These are phyloP conservation scores for Candida sonorensis DNA, from an alignment of 805 yeast species.

Conservation along the genomic window DNA sequence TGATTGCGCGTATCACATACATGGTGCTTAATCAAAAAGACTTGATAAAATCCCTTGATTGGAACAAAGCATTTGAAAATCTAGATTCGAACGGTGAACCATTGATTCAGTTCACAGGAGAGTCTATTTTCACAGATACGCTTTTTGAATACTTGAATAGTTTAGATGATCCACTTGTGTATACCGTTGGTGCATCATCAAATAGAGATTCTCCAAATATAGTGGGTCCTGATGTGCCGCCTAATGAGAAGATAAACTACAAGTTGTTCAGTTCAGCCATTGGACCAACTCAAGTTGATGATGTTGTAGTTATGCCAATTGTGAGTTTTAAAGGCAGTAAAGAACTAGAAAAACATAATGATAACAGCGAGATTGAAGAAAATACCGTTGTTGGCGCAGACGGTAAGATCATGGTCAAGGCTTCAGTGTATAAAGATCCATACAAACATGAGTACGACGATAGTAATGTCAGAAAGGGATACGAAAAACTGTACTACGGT, in stretches of 20 bases:
- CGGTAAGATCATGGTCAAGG: conserved; percentile 4
- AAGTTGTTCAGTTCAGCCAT: conserved; percentile 19
- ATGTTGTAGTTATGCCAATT: conserved; percentile 23
- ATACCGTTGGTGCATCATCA: conserved; percentile 17
- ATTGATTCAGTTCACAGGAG: conserved; percentile 26
- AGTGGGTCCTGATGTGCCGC: conserved; percentile 19
- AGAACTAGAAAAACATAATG: conserved; percentile 6
- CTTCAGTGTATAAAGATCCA: not conserved
- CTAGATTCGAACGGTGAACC: conserved; percentile 27
- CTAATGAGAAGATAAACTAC: conserved; percentile 16
- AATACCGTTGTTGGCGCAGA: not conserved
- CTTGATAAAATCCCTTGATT: conserved; percentile 12
- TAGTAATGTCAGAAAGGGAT: conserved; percentile 19
- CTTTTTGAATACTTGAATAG: conserved; percentile 25
- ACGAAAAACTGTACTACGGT: conserved; percentile 20
- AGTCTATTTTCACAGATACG: conserved; percentile 26
- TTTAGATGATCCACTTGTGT: conserved; percentile 13
- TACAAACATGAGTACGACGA: conserved; percentile 20
- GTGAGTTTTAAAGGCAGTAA: conserved; percentile 22
- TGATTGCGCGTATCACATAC: conserved; percentile 19
- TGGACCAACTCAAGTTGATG: conserved; percentile 27
- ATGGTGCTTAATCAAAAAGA: conserved; percentile 12
- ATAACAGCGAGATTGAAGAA: not conserved
- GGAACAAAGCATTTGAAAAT: conserved; percentile 22
- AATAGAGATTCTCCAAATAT: conserved; percentile 12